Evolutionary conservation across 768 basidiomycete genomes (phyloP), one percentile per base, ranked within the genome.

Genomic region (Cytidiella melzeri): DNA sequence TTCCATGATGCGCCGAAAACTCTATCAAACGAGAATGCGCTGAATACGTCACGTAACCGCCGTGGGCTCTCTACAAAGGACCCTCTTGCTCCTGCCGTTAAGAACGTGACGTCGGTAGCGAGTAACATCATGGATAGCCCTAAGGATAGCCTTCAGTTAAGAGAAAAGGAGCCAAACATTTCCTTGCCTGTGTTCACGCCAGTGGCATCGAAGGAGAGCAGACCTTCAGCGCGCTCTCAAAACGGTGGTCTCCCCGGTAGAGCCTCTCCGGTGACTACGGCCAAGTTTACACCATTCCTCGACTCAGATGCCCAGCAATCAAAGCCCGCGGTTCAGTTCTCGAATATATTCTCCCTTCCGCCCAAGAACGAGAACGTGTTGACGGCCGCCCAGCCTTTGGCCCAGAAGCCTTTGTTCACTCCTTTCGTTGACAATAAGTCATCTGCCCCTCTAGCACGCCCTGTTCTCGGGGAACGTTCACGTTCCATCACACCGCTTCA

Each of bases 301-400:
- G 72, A 75, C 43, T 34, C 30, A 7, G 30, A 7, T 15, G 9
- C 30, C 9, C 30, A 34, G 30, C 30, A 7, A 34, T 55, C 67
- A 5, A 62, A 70, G 45, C 61, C 44, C 13, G 21, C 51, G 2
- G 19, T 11, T 11, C 52, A 68, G 12, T 71, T 73, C 10, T 71
- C 72, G 59, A 84, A 68, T 54, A 87, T 90, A 18, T 90, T 90
- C 64, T 85, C 80, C 50, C 77, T 83, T 13, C 87, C 74, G n/a
- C 66, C 81, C 0, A 71, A 74, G 41, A 61, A 64, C 21, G 74
- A 76, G 50, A 71, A 64, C 53, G 64, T 65, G 5, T 45, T 52
- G 23, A 41, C 18, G 45, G 58, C 42, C 12, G 43, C 44, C 38
- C 25, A 36, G 23, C 48, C 45, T 15, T 28, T 21, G 19, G 38